Base-by-base conservation (phyloP, 352 stramenopile genomes). In the Phytophthora palmivora region DNA sequence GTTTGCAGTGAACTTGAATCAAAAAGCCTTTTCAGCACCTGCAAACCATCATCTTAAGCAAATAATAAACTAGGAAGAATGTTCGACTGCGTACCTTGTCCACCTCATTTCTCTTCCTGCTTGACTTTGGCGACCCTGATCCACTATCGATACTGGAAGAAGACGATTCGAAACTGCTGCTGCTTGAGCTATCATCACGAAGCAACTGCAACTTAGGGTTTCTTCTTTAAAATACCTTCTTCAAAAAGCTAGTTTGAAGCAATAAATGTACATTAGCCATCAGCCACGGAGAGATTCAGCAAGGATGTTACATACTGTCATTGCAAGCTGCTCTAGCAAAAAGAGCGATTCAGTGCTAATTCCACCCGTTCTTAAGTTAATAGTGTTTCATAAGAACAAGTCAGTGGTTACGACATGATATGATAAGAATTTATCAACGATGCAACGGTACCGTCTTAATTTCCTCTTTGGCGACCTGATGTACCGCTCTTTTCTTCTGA, bases 271-370 rank as follows among this genome's bases (percentile, higher is more conserved):
- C 6, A 32, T 19, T 12, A 43, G 14, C 1, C 30, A 34, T 34
- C 30, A 34, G 10, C 3, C 10, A 34, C 30, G 12, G 15, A 48
- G 34, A 38, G 47, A 22, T 24, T 19, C 56, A 30, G n/a, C 12
- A 9, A 21, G 8, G 6, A 21, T 43, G 8, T 11, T 22, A 58
- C 41, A 33, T 61, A 89, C 79, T 56, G 80, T 89, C 72, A 89
- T 76, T 2, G 78, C 78, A 15, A 92, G 59, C 37, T 92, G 80
- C 36, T 92, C 78, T 3, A 92, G 65, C 21, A 92, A 39, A 50
- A 87, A 87, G 15, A 87, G 19, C 15, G 74, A 72, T 15, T 92
- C 76, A 3, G 45, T 70, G 19, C 63, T 61, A 4, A 84, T 60
- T 42, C 61, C 59, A 7, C 48, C 36, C 6, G 21, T 34, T 18